Evolutionary conservation across 257 asterid species (phyloP).

Genomic region (Solanum medicagineum): DNA sequence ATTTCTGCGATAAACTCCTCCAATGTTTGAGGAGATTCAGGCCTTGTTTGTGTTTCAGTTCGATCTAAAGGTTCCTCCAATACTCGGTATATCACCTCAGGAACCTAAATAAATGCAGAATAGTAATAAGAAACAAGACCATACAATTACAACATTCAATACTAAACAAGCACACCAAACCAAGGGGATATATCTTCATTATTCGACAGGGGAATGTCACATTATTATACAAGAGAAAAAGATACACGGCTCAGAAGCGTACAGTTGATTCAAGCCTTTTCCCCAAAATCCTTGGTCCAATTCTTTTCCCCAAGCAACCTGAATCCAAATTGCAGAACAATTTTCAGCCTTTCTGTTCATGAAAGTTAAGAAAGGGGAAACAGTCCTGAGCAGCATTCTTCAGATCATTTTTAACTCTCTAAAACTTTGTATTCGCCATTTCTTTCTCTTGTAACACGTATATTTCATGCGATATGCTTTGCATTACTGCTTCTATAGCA

Average conservation of each 20-base stretch:
- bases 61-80: slow-evolving; percentile 47
- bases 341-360: not conserved
- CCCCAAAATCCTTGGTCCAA: slow-evolving; percentile 59
- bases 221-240: not conserved
- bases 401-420: not conserved
- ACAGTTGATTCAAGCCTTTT: slow-evolving; percentile 49
- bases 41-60: slow-evolving; percentile 16
- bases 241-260: slow-evolving; percentile 1
- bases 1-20: slow-evolving; percentile 54
- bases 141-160: not conserved
- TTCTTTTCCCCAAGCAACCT: slow-evolving; percentile 60
- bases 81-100: slow-evolving; percentile 75
- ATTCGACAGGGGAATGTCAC: not conserved
- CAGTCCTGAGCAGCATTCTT: not conserved
- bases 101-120: slow-evolving; percentile 47
- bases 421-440: not conserved
- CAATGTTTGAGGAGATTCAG: slow-evolving; percentile 45
- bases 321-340: not conserved
- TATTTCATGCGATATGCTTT: not conserved
- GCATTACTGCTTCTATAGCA: not conserved
- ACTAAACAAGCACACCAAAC: not conserved
- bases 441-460: not conserved
- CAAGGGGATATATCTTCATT: not conserved
- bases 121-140: not conserved
- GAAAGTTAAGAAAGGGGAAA: not conserved